Conservation (phyloP, 2,329 filamentous ascomycete species). For the Gaeumannomyces tritici region DNA sequence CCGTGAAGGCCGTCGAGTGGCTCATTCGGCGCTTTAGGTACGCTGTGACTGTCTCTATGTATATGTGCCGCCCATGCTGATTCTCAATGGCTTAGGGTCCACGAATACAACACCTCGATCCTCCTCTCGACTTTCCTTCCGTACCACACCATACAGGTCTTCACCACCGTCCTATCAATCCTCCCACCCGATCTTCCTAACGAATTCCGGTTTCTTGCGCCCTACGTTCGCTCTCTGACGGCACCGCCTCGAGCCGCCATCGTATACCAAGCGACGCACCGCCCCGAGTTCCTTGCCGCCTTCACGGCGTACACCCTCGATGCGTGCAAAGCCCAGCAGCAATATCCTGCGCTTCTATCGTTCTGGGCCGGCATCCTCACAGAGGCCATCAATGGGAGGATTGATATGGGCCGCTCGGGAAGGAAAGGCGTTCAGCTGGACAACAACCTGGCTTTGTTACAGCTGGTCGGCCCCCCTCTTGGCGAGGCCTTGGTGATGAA, state of each 20-base stretch:
- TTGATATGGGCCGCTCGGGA: conserved; percentile 70
- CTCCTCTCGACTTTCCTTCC: conserved; percentile 83
- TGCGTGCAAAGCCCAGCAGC: conserved; percentile 59
- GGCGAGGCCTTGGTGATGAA: conserved; percentile 69
- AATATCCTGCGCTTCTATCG: conserved; percentile 68
- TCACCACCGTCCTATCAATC: conserved; percentile 79
- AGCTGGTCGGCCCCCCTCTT: conserved; percentile 56
- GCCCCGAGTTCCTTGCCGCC: conserved; percentile 62
- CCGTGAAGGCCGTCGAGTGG: conserved; percentile 91
- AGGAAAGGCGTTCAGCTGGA: conserved; percentile 66
- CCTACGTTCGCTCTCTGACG: conserved; percentile 71
- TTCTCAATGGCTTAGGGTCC: conserved; percentile 47
- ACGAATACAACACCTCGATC: conserved; percentile 77
- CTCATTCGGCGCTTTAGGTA: conserved; percentile 83
- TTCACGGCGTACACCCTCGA: conserved; percentile 74
- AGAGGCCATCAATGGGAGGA: conserved; percentile 73
- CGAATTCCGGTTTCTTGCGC: conserved; percentile 74
- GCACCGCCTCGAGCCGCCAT: conserved; percentile 72
- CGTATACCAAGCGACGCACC: conserved; percentile 74
- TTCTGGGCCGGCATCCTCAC: conserved; percentile 90
- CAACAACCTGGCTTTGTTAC: conserved; percentile 70
- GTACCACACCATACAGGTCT: conserved; percentile 79
- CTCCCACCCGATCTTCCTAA: conserved; percentile 65
- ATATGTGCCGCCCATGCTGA: conserved; percentile 5
- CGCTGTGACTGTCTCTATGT: conserved; percentile 12